Evolutionary conservation across 2,329 filamentous ascomycete genomes (phyloP), one percentile per base, ranked within the genome.

Genomic region (Cladosporium velox): DNA sequence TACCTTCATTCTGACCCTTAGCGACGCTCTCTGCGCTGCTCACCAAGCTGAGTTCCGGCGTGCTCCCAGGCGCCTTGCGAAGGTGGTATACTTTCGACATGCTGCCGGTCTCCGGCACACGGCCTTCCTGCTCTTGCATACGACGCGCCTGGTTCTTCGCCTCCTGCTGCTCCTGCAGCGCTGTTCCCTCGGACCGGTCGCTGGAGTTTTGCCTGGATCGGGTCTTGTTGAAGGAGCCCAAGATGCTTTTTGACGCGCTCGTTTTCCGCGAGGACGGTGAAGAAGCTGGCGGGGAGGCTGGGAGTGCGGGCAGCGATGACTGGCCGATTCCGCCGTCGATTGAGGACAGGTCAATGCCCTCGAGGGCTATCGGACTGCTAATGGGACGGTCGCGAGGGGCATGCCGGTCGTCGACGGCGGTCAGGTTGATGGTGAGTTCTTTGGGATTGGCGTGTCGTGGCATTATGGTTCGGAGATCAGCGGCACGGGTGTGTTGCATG

Each of bases 1-100:
- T 70, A 76, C 74, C 68, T 70, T 75, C 72, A 67, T 65, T 65
- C 24, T 69, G 67, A 24, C 66, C 62, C 65, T 72, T 72, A 59
- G 67, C 62, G 49, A 71, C 67, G 54, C 70, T 72, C 65, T 75
- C 74, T 57, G 71, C 69, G 62, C 75, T 75, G 32, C 73, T 71
- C 47, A 77, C 69, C 69, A 77, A 64, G 68, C 76, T 80, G 64
- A 84, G 71, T 65, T 84, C 81, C 54, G 82, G 81, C 59, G 82
- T 82, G 44, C 82, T 84, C 34, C 80, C 80, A n/a, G 79, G 77
- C 64, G 75, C 76, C 65, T 78, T 79, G 61, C 79, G 76, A 65
- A 82, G 74, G 32, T 76, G 71, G 73, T 79, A 77, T 75, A 83
- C 65, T 54, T 73, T 74, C 3, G 71, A 75, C 67, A 75, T 70